These are phyloP conservation scores for Termitomyces eurrhizus DNA, from an alignment of 768 basidiomycete genomes.

Conservation along the genomic window DNA sequence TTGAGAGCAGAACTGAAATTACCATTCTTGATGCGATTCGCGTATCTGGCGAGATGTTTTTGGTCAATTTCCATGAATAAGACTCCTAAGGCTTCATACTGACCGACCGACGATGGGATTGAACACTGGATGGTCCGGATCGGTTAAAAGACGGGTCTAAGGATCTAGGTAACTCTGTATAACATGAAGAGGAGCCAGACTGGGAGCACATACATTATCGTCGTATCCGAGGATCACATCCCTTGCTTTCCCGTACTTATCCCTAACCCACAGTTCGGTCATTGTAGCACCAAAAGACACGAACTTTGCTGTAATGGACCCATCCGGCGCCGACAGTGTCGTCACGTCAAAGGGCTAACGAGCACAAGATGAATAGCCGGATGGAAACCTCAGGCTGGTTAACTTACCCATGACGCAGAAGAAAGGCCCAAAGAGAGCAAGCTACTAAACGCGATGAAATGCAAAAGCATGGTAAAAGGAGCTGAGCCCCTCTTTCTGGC, in stretches of 20 bases:
- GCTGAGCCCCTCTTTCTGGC: neutral
- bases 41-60: slow-evolving; percentile 33
- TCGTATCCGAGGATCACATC: slow-evolving; percentile 61
- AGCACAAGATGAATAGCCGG: neutral
- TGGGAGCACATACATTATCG: slow-evolving; percentile 35
- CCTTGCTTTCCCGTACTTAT: slow-evolving; percentile 40
- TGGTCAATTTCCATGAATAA: neutral
- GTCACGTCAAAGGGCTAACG: slow-evolving; percentile 46
- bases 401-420: slow-evolving; percentile 11
- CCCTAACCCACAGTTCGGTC: slow-evolving; percentile 54
- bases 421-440: neutral
- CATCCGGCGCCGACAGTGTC: slow-evolving; percentile 46
- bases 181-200: neutral
- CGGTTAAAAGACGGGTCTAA: slow-evolving; percentile 36
- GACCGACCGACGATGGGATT: slow-evolving; percentile 34
- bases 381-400: neutral
- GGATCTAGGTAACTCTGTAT: neutral
- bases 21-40: slow-evolving; percentile 52
- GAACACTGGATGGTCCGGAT: slow-evolving; percentile 46
- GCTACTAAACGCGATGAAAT: neutral
- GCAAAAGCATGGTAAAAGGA: slow-evolving; percentile 1
- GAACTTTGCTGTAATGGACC: slow-evolving; percentile 54
- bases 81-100: slow-evolving; percentile 1
- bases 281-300: slow-evolving; percentile 54
- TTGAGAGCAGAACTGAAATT: neutral